Conservation (phyloP, 768 basidiomycete genomes). For the Russula foetens region DNA sequence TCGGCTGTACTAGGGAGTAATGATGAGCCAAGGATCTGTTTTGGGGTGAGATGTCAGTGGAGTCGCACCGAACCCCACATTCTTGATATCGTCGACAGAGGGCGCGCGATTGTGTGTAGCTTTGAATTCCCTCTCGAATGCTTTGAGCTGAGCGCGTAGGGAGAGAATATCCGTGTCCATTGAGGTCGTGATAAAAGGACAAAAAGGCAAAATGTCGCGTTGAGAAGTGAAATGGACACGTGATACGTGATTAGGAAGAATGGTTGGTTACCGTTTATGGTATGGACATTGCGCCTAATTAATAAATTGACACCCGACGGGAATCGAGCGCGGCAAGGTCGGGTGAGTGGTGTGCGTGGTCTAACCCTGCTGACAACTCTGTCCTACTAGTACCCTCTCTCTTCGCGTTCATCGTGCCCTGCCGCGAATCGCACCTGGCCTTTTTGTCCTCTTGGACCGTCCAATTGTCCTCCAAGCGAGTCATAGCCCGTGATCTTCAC, state of each 20-base stretch:
- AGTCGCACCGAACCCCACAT: slow-evolving; percentile 52
- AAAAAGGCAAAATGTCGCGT: neutral
- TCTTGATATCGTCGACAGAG: slow-evolving; percentile 62
- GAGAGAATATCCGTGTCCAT: slow-evolving; percentile 32
- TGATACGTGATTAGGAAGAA: neutral
- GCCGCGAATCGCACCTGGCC: neutral
- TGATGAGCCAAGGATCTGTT: slow-evolving; percentile 14
- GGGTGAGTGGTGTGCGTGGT: no score
- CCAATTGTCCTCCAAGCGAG: no score
- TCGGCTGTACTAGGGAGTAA: slow-evolving; percentile 39
- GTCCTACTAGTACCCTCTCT: no score
- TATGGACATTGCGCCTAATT: neutral
- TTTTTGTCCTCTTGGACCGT: no score
- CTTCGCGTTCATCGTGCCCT: neutral
- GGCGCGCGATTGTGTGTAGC: slow-evolving; percentile 47
- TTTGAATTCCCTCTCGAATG: slow-evolving; percentile 68
- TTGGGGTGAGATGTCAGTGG: neutral
- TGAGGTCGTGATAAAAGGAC: slow-evolving; percentile 1
- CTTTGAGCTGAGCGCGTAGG: slow-evolving; percentile 64
- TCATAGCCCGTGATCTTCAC: neutral
- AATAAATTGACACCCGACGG: no score
- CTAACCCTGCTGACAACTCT: no score
- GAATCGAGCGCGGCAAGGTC: no score
- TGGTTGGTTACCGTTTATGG: neutral
- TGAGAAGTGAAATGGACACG: slow-evolving; percentile 4